Percentiles rank a stretch among this genome's conserved stretches.
phyloP scores from a whole-genome alignment of 2,329 filamentous ascomycete genomes.

The Aspergillus transmontanensis region DNA sequence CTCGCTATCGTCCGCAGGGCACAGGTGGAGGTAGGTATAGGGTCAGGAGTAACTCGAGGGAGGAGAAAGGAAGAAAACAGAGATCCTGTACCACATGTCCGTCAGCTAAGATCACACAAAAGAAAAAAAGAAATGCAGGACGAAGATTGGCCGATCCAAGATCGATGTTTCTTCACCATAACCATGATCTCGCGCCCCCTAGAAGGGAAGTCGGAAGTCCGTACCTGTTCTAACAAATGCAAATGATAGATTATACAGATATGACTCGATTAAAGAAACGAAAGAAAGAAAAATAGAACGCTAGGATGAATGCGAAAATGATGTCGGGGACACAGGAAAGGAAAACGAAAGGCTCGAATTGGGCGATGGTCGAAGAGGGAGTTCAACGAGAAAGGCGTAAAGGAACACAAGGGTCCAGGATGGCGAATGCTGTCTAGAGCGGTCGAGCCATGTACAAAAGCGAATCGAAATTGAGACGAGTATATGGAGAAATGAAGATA shows the following conservation, averaged over 20 bases:
- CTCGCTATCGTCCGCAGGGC: conserved; percentile 12
- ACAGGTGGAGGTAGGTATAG: conserved; percentile 14
- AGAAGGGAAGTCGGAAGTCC: conserved; percentile 5
- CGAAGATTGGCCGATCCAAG: conserved; percentile 17
- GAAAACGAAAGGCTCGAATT: conserved; percentile 32
- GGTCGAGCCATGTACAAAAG: conserved; percentile 37
- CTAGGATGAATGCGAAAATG: conserved; percentile 24
- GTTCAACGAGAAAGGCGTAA: conserved; percentile 29
- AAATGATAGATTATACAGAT: conserved; percentile 34
- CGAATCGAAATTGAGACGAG: conserved; percentile 13
- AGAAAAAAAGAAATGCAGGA: conserved; percentile 15
- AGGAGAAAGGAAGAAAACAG: conserved; percentile 21
- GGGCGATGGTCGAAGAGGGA: conserved; percentile 27
- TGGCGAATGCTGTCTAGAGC: conserved; percentile 30
- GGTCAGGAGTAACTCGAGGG: conserved; percentile 22
- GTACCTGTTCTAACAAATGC: conserved; percentile 36
- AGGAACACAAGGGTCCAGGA: conserved; percentile 31
- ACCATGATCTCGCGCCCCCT: conserved; percentile 8
- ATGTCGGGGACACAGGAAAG: conserved; percentile 27
- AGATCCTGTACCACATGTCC: conserved; percentile 25
- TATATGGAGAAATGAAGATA: conserved; percentile 9
- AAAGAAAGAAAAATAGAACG: conserved; percentile 26
- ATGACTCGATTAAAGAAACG: conserved; percentile 19
- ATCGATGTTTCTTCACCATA: conserved; percentile 10
- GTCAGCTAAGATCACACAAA: conserved; percentile 29